These are phyloP conservation scores for Wallacemonas rigidus DNA, from an alignment of 208 protist genomes.

Conservation along the genomic window DNA sequence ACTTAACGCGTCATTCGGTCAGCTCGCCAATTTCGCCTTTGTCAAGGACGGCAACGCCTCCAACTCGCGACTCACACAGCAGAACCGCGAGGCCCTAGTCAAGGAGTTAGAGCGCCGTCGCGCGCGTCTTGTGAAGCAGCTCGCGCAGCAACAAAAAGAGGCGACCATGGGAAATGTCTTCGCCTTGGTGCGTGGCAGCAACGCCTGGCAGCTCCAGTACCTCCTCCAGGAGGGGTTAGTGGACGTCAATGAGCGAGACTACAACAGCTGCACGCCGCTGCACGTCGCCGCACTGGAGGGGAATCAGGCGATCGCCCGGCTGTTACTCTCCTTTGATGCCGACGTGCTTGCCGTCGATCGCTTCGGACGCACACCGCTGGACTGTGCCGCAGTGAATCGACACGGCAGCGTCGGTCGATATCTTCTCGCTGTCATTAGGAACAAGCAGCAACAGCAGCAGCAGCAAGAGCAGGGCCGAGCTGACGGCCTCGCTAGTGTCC, in stretches of 20 bases:
- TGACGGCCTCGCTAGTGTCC: not conserved
- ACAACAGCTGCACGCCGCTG: constrained; percentile 87
- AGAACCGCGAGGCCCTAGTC: constrained; percentile 58
- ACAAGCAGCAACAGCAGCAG: constrained; percentile 22
- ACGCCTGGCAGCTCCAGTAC: constrained; percentile 75
- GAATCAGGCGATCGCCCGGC: constrained; percentile 70
- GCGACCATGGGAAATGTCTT: constrained; percentile 76
- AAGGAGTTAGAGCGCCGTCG: constrained; percentile 72
- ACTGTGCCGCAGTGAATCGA: constrained; percentile 82
- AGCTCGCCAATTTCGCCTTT: constrained; percentile 19
- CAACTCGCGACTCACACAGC: constrained; percentile 32
- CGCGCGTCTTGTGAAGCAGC: constrained; percentile 49
- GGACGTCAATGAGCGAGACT: constrained; percentile 82
- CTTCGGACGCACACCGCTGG: constrained; percentile 78
- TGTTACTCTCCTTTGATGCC: constrained; percentile 83
- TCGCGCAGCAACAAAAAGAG: constrained; percentile 55
- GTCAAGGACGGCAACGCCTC: constrained; percentile 27
- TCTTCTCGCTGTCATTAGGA: constrained; percentile 58
- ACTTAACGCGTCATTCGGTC: constrained; percentile 19
- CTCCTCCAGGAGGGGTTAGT: constrained; percentile 64
- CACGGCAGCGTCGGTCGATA: constrained; percentile 74
- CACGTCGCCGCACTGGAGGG: constrained; percentile 84
- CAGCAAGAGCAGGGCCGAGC: not conserved
- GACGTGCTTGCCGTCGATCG: constrained; percentile 72
- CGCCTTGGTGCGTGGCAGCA: constrained; percentile 77